A percentile compares a stretch with the other conserved stretches of the same genome.
These are phyloP conservation scores for Irpex sp. DNA, from an alignment of 1,284 basidiomycete genomes.

Conservation along the genomic window DNA sequence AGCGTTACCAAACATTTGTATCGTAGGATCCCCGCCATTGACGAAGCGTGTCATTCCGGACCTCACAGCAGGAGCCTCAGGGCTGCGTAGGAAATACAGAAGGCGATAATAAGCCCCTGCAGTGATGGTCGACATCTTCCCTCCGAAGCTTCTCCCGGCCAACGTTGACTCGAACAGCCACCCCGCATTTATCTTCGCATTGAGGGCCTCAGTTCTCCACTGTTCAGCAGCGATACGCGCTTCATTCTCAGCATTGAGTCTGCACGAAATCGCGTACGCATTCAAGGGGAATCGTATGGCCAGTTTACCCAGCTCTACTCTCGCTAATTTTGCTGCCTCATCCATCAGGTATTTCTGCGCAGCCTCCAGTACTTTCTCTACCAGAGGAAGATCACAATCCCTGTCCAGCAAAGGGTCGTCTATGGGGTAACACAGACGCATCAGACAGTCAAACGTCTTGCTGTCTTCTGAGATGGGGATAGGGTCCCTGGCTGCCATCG, in stretches of 20 bases:
- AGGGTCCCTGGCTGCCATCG: not conserved
- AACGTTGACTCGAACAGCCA: conserved; percentile 8
- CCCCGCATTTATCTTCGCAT: not conserved
- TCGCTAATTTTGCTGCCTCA: conserved; percentile 2
- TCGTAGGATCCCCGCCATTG: not conserved
- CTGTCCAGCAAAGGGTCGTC: conserved; percentile 8
- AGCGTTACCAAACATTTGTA: not conserved
- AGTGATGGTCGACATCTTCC: conserved; percentile 9
- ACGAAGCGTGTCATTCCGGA: not conserved
- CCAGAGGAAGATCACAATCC: not conserved
- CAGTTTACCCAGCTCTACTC: conserved; percentile 10
- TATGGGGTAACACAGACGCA: conserved; percentile 22
- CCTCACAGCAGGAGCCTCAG: not conserved
- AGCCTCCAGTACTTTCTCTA: conserved; percentile 13
- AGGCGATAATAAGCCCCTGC: conserved; percentile 8
- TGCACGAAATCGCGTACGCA: conserved; percentile 28
- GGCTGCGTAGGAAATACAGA: conserved; percentile 7
- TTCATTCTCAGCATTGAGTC: conserved; percentile 18
- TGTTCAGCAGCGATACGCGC: conserved; percentile 7
- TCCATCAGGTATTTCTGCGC: conserved; percentile 20
- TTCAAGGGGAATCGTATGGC: conserved; percentile 24
- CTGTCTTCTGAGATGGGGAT: conserved; percentile 12
- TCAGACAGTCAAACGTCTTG: conserved; percentile 15
- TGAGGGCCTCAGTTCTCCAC: not conserved
- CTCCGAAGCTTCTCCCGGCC: conserved; percentile 4